Base-by-base conservation (phyloP, 2,329 filamentous ascomycete genomes). In the Sarocladiaceae sp. region DNA sequence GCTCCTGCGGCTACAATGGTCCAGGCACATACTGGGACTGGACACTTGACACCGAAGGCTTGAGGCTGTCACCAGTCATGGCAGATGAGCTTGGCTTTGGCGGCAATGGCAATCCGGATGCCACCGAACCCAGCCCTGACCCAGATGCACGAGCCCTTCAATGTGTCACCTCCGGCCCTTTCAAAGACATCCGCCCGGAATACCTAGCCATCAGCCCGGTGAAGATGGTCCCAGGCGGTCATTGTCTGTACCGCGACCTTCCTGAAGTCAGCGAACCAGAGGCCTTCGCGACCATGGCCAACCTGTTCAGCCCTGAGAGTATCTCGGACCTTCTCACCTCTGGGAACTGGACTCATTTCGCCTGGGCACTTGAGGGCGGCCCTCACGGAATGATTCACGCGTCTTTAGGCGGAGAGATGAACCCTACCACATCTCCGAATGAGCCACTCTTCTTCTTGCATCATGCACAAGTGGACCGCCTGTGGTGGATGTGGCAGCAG, bases 11-110 rank as follows among this genome's bases (percentile, higher is more conserved):
- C 22, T 66, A 64, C 46, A 35, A 39, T 0, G 55, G 55, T 4
- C 31, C 51, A 28, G 52, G 36, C 26, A 54, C 52, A 13, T 67
- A 68, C 57, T 70, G 66, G 66, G 63, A 71, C 52, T 70, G 68
- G 68, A 60, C 59, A 3, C 57, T 62, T 2, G 66, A 70, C 47
- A 59, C 56, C 47, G 52, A 55, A 12, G 55, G 60, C 53, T 50
- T 66, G 8, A 55, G 55, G 17, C 44, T 49, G 10, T 58, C 64
- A 5, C 54, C 63, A 20, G 55, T 67, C n/a, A 55, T 57, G 35
- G 56, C 59, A 15, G 15, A 50, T 2, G 36, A 52, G 13, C 50
- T 44, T 13, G 66, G 65, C 18, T 69, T 69, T 51, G 65, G 66
- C 7, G 60, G 62, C 20, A 58, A 66, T 51, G 65, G 66, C 8